Percentiles rank a stretch among this genome's conserved stretches.
These are phyloP conservation scores for Multifurca ochricompacta DNA, from an alignment of 768 basidiomycete genomes.

Conservation along the genomic window DNA sequence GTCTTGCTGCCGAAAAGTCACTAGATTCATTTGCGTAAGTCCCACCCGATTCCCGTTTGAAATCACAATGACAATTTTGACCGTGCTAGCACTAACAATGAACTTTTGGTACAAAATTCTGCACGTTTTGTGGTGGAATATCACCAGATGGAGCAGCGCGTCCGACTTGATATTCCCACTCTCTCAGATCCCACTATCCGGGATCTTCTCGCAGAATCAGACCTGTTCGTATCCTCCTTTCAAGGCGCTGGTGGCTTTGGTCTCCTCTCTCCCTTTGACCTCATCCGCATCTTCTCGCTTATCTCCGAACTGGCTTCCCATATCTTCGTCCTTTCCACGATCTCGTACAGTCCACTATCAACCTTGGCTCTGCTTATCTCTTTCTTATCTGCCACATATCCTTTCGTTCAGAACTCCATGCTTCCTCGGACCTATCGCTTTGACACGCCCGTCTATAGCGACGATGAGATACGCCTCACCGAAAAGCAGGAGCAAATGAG, in stretches of 20 bases:
- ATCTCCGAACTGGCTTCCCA: slow-evolving; percentile 67
- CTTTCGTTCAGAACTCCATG: slow-evolving; percentile 52
- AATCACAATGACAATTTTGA: slow-evolving; percentile 7
- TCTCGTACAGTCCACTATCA: slow-evolving; percentile 48
- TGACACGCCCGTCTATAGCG: slow-evolving; percentile 40
- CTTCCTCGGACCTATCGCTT: slow-evolving; percentile 37
- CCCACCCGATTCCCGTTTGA: not conserved
- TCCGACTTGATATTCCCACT: slow-evolving; percentile 72
- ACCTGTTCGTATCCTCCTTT: slow-evolving; percentile 78
- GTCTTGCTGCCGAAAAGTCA: slow-evolving; percentile 55
- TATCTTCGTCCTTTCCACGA: slow-evolving; percentile 55
- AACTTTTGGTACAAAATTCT: slow-evolving; percentile 63
- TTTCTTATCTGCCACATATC: slow-evolving; percentile 51
- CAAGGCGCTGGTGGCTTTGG: slow-evolving; percentile 67
- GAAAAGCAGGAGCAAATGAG: slow-evolving; percentile 72
- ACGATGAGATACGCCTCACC: slow-evolving; percentile 53
- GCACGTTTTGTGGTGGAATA: slow-evolving; percentile 71
- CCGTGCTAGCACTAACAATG: slow-evolving; percentile 52
- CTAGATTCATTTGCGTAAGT: slow-evolving; percentile 72
- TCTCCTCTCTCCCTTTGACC: slow-evolving; percentile 71
- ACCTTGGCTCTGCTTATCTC: slow-evolving; percentile 53
- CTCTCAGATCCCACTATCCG: slow-evolving; percentile 64
- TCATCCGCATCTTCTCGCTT: slow-evolving; percentile 64
- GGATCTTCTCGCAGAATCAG: slow-evolving; percentile 79
- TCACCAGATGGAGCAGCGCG: slow-evolving; percentile 68